Evolutionary conservation across 2,329 filamentous ascomycete genomes (phyloP).

Genomic region (Trichophyton verrucosum): DNA sequence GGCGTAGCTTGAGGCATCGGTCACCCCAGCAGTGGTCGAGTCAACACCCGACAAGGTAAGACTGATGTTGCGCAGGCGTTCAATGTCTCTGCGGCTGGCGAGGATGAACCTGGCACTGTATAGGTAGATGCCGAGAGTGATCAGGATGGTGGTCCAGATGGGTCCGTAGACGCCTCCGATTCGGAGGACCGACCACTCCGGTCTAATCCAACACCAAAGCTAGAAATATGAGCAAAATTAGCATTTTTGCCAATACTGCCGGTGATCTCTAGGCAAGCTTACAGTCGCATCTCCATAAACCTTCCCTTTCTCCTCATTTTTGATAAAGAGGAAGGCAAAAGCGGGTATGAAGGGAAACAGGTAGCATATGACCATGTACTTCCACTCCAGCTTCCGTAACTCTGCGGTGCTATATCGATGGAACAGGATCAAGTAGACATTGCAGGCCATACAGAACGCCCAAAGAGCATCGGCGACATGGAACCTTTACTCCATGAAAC

Average conservation of each 20-base stretch:
- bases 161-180: slow-evolving; percentile 58
- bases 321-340: slow-evolving; percentile 54
- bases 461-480: slow-evolving; percentile 64
- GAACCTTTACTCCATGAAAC: slow-evolving; percentile 43
- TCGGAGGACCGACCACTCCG: slow-evolving; percentile 57
- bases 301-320: slow-evolving; percentile 38
- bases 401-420: slow-evolving; percentile 54
- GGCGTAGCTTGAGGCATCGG: neutral
- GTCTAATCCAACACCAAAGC: slow-evolving; percentile 70
- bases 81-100: neutral
- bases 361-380: slow-evolving; percentile 58
- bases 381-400: slow-evolving; percentile 56
- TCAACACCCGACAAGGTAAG: neutral
- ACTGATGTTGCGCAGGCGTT: neutral
- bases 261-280: slow-evolving; percentile 16
- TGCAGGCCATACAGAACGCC: slow-evolving; percentile 71
- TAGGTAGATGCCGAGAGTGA: slow-evolving; percentile 31
- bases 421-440: slow-evolving; percentile 74
- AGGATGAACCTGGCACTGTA: neutral
- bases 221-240: slow-evolving; percentile 16
- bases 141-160: slow-evolving; percentile 31
- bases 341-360: slow-evolving; percentile 60
- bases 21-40: neutral
- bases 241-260: neutral
- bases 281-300: slow-evolving; percentile 62